Evolutionary conservation across 441 rosid species (phyloP), one percentile per base, ranked within the genome.

Genomic region (Euphorbia neoarborescens): DNA sequence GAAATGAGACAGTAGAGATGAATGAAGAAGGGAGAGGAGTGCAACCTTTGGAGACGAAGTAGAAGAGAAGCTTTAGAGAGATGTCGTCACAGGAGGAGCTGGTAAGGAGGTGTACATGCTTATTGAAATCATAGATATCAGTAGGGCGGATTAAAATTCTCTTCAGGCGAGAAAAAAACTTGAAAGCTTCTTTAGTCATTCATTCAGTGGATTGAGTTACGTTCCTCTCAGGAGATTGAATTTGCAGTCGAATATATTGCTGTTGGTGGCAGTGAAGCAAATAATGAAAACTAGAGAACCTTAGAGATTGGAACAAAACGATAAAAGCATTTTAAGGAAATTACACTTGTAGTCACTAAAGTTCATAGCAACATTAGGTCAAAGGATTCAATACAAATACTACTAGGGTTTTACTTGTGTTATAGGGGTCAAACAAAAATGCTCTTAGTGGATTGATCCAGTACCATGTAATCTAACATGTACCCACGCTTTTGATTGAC

Each of bases 1-100:
- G 57, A 69, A 69, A 59, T 28, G 57, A 69, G 53, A 69, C 13
- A 1, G 48, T 14, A 9, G 65, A 69, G 48, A 19, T 69, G 54
- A 69, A 69, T 42, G 65, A 58, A 40, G 65, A 69, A 9, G 72
- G 34, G 5, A 40, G 38, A 38, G 65, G 72, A 40, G 56, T 17
- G 57, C 19, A 58, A 35, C 65, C 40, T 69, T 69, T 58, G 25
- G 72, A 69, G 11, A 58, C 22, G 57, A 58, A 69, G 44, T 69
- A 58, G 13, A 38, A 69, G 13, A 58, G 40, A 3, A 58, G 28
- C 65, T 69, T 42, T 19, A 58, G 7, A 42, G 72, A 58, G 9
- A 58, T 12, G 27, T 42, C 65, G 59, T 65, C 72, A 14, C 72
- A 35, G 13, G 46, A 54, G 24, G 56, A 57, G 32, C 25, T 40